These are phyloP conservation scores for Pharnaceum exiguum DNA, from an alignment of 148 eudicot species.

Conservation along the genomic window DNA sequence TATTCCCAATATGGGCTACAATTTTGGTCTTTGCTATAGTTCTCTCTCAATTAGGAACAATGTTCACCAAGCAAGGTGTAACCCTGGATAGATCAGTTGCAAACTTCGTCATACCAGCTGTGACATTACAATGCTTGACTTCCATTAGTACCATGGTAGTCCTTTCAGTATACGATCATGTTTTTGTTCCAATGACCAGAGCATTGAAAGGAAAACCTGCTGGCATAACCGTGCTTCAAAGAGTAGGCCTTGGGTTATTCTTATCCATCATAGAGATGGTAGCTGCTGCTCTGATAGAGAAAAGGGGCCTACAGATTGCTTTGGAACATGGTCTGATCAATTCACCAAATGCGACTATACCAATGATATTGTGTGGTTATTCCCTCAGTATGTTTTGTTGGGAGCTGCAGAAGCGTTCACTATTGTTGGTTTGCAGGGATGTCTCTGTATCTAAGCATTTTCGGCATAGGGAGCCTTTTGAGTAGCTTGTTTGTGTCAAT, in stretches of 20 bases:
- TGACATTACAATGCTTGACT: conserved; percentile 33
- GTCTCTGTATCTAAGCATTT: conserved; percentile 41
- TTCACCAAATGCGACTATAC: conserved; percentile 20
- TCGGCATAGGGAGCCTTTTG: conserved; percentile 50
- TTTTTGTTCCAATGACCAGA: conserved; percentile 33
- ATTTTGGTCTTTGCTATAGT: conserved; percentile 27
- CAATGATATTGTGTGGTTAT: conserved; percentile 44
- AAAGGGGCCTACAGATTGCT: conserved; percentile 31
- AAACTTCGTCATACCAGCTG: conserved; percentile 36
- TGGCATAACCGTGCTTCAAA: conserved; percentile 46
- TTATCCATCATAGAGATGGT: conserved; percentile 28
- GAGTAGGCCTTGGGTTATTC: conserved; percentile 36
- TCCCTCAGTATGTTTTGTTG: conserved; percentile 43
- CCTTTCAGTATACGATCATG: conserved; percentile 35
- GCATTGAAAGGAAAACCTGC: conserved; percentile 28
- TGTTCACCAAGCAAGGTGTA: conserved; percentile 46
- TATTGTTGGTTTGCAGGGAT: conserved; percentile 55
- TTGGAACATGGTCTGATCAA: conserved; percentile 22
- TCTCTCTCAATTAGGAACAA: conserved; percentile 29
- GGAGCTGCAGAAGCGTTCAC: conserved; percentile 43
- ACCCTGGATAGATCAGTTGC: conserved; percentile 41
- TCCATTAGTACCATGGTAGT: conserved; percentile 9
- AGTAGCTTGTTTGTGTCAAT: conserved; percentile 48
- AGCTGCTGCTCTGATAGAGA: conserved; percentile 33
- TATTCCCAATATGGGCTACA: conserved; percentile 19